phyloP scores from a whole-genome alignment of 176 grass and related monocot species.

The Avena insularis region DNA sequence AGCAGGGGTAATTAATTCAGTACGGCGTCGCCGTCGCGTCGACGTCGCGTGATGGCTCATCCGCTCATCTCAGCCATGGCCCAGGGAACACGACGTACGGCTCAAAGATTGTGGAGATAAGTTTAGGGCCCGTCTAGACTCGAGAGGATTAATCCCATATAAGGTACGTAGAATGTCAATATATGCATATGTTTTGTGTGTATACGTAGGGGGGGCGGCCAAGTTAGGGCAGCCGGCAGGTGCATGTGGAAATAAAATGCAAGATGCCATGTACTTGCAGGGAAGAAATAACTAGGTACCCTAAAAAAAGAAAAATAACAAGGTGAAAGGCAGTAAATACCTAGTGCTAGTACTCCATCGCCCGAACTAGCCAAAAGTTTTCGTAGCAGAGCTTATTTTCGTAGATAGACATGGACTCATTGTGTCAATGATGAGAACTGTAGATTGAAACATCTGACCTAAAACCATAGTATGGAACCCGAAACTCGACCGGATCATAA shows the following conservation, averaged over 20 bases:
- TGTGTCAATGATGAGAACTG: no score
- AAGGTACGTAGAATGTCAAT: background rate
- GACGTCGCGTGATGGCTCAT: slow-evolving; percentile 2
- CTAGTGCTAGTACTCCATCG: no score
- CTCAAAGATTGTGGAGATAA: background rate
- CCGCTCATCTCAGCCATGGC: background rate
- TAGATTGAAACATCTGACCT: no score
- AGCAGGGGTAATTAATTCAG: background rate
- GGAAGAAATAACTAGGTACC: background rate
- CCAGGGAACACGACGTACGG: background rate
- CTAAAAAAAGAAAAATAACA: background rate
- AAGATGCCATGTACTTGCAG: background rate
- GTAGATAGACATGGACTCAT: no score
- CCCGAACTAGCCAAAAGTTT: no score
- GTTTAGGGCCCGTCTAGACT: background rate
- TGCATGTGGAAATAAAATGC: background rate
- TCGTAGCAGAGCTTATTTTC: no score
- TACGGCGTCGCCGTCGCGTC: background rate
- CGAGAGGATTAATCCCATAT: background rate
- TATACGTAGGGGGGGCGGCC: no score
- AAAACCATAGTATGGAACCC: no score
- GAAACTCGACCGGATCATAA: no score
- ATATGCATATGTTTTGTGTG: background rate
- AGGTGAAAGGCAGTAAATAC: background rate
- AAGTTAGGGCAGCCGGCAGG: background rate